Percentiles rank a stretch among this genome's conserved stretches.
phyloP scores from a whole-genome alignment of 306 rosid genomes.

The Gastrolobium bilobum region DNA sequence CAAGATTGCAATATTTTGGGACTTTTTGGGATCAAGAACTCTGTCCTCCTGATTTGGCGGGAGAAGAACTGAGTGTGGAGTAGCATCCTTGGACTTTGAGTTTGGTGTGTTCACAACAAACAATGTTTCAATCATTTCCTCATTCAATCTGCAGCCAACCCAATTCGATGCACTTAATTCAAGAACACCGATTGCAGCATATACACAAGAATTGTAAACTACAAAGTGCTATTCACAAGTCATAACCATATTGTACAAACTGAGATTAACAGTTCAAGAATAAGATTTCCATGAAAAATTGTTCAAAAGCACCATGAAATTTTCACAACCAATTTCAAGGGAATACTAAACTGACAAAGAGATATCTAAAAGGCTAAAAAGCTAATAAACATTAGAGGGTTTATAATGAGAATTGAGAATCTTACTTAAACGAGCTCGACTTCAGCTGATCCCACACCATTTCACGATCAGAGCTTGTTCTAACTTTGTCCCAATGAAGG shows the following conservation, averaged over 20 bases:
- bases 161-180: slow-evolving; percentile 48
- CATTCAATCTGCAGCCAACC: slow-evolving; percentile 79
- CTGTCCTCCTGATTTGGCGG: slow-evolving; percentile 68
- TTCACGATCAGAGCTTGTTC: slow-evolving; percentile 89
- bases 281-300: neutral
- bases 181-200: slow-evolving; percentile 33
- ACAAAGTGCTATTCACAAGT: slow-evolving; percentile 5
- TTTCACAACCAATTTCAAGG: neutral
- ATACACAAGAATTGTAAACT: slow-evolving; percentile 14
- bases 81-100: slow-evolving; percentile 59
- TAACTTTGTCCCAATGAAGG: slow-evolving; percentile 94
- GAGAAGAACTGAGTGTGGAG: slow-evolving; percentile 55
- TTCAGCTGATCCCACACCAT: slow-evolving; percentile 98
- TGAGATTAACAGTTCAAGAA: neutral
- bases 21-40: slow-evolving; percentile 92
- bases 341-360: slow-evolving; percentile 22
- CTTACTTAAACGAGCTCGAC: slow-evolving; percentile 91
- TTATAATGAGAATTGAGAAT: neutral
- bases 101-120: slow-evolving; percentile 68
- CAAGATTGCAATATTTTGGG: slow-evolving; percentile 93
- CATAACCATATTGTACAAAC: slow-evolving; percentile 25
- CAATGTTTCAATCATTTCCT: slow-evolving; percentile 91
- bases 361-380: neutral
- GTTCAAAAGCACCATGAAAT: slow-evolving; percentile 10
- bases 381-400: neutral